These are phyloP conservation scores for Pseudogymnoascus sp. DNA, from an alignment of 2,329 filamentous ascomycete species.

Conservation along the genomic window DNA sequence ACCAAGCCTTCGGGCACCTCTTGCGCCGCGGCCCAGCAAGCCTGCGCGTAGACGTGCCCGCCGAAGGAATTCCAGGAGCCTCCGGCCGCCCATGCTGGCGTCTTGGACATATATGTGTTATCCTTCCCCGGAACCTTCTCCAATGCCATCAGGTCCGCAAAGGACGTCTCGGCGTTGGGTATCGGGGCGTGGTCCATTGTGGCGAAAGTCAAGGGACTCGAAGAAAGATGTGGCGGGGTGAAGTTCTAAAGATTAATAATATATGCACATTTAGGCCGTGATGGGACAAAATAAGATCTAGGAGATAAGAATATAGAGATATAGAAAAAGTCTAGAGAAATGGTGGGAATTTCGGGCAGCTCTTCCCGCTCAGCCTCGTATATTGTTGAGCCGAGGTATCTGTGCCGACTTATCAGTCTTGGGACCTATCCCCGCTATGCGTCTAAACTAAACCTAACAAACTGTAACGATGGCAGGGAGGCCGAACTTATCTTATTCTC, in stretches of 20 bases:
- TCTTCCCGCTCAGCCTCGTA: not conserved
- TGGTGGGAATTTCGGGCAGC: not conserved
- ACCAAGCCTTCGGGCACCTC: slow-evolving; percentile 30
- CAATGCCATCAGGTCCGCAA: slow-evolving; percentile 13
- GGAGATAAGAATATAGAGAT: not conserved
- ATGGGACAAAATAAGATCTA: not conserved
- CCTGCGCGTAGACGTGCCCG: slow-evolving; percentile 39
- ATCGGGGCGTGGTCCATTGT: not conserved
- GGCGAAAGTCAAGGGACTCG: not conserved
- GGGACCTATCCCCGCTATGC: not conserved
- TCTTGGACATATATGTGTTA: slow-evolving; percentile 13
- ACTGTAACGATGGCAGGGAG: not conserved
- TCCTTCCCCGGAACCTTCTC: slow-evolving; percentile 10
- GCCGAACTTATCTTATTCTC: not conserved
- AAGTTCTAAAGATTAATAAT: not conserved
- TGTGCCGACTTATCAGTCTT: not conserved
- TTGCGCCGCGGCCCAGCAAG: slow-evolving; percentile 33
- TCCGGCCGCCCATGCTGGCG: slow-evolving; percentile 15
- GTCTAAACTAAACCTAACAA: not conserved
- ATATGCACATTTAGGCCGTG: not conserved
- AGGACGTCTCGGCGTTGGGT: slow-evolving; percentile 8
- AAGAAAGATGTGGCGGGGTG: not conserved
- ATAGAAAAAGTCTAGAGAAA: not conserved
- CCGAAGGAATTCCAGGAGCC: slow-evolving; percentile 31
- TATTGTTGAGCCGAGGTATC: not conserved